Percentiles rank a stretch among this genome's conserved stretches.
Conservation (phyloP, 164 flowering plant species). For the Saururus chinensis region DNA sequence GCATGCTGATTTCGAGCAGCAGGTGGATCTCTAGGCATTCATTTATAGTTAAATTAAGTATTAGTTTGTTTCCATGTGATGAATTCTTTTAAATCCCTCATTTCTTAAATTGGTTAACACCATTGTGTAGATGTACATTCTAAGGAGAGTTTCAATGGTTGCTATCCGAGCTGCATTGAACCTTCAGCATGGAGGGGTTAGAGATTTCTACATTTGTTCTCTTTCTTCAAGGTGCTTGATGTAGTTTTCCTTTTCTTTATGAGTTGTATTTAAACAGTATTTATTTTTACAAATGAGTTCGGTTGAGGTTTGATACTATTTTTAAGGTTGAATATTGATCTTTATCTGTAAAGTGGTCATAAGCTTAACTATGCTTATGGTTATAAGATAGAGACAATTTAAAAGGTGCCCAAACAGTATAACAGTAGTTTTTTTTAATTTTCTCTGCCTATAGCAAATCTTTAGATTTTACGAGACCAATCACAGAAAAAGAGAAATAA, state of each 20-base stretch:
- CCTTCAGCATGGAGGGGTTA: slow-evolving; percentile 70
- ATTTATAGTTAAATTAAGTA: neutral
- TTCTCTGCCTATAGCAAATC: neutral
- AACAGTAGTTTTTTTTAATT: too few relatives aligned
- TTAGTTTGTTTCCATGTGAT: too few relatives aligned
- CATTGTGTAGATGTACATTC: slow-evolving; percentile 72
- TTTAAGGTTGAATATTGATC: too few relatives aligned
- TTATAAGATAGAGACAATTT: too few relatives aligned
- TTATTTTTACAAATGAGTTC: too few relatives aligned
- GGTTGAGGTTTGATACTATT: too few relatives aligned
- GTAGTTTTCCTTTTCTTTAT: neutral
- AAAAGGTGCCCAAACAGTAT: too few relatives aligned
- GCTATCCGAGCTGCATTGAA: slow-evolving; percentile 86
- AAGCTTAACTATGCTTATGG: too few relatives aligned
- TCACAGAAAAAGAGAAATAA: neutral
- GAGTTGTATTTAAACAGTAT: too few relatives aligned
- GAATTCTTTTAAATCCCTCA: neutral
- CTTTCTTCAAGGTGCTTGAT: slow-evolving; percentile 74
- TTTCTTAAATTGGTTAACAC: neutral
- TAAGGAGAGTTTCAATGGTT: slow-evolving; percentile 87
- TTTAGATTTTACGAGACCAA: too few relatives aligned
- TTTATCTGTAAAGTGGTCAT: too few relatives aligned
- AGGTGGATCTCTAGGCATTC: slow-evolving; percentile 34
- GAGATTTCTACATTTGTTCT: slow-evolving; percentile 95
- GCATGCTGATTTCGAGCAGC: slow-evolving; percentile 80